phyloP scores from a whole-genome alignment of 2,329 filamentous ascomycete genomes.

The Paraphaeosphaeria sporulosa region DNA sequence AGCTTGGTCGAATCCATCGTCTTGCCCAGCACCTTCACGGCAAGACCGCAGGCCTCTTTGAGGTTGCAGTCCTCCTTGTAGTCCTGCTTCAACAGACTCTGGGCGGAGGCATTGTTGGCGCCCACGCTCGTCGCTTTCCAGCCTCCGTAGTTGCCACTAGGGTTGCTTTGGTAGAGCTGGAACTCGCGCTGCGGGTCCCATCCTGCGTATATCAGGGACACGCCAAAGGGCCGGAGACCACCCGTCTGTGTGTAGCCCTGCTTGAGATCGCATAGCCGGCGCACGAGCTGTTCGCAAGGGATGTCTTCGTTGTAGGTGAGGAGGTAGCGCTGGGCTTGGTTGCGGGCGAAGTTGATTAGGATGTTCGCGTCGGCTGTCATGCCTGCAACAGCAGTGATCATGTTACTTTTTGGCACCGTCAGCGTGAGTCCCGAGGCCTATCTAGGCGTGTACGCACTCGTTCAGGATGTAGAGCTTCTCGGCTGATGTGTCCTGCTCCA shows the following conservation, averaged over 20 bases:
- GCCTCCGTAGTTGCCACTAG: conserved; percentile 96
- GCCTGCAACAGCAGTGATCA: conserved; percentile 98
- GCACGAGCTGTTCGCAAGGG: conserved; percentile 97
- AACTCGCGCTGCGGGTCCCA: conserved; percentile 97
- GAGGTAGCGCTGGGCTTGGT: conserved; percentile 96
- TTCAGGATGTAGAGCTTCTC: conserved; percentile 99
- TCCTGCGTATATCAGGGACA: conserved; percentile 99
- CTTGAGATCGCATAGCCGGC: conserved; percentile 95
- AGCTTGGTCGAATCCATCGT: conserved; percentile 99
- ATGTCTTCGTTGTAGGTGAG: conserved; percentile 99
- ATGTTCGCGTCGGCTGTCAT: conserved; percentile 99
- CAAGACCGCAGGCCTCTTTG: conserved; percentile 95
- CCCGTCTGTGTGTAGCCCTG: conserved; percentile 99
- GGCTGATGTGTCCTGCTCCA: conserved; percentile 98
- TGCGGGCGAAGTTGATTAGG: conserved; percentile 98
- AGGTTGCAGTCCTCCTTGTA: conserved; percentile 98
- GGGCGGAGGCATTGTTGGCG: conserved; percentile 96
- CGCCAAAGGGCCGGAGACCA: conserved; percentile 96
- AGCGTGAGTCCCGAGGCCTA: conserved; percentile 10
- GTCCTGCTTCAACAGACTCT: conserved; percentile 97
- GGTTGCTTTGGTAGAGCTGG: conserved; percentile 99
- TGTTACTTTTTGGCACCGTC: conserved; percentile 72
- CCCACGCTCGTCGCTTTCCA: conserved; percentile 99
- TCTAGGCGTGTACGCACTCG: conserved; percentile 68
- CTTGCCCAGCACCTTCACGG: conserved; percentile 99